Percentiles rank a stretch among this genome's conserved stretches.
phyloP scores from a whole-genome alignment of 2,329 filamentous ascomycete genomes.

The Talaromyces verruculosus region DNA sequence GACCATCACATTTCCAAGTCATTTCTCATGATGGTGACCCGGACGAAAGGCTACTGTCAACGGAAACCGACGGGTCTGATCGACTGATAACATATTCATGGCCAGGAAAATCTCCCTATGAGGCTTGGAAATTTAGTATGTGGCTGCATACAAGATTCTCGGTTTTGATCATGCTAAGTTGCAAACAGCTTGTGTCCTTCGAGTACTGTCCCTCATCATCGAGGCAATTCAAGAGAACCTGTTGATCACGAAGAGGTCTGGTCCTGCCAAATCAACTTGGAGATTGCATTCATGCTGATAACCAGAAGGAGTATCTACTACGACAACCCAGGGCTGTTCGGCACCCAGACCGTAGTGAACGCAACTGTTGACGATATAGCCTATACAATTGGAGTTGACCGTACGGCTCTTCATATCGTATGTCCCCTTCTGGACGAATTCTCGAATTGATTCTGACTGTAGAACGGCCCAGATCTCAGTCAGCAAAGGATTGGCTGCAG shows the following conservation, averaged over 20 bases:
- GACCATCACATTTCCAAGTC: constrained; percentile 28
- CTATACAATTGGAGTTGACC: constrained; percentile 57
- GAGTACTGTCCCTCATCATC: constrained; percentile 57
- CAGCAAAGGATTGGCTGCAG: constrained; percentile 46
- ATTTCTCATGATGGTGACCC: constrained; percentile 32
- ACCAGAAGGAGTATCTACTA: constrained; percentile 62
- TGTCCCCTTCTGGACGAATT: constrained; percentile 24
- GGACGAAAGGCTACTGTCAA: constrained; percentile 25
- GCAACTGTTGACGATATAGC: constrained; percentile 62
- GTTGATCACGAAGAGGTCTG: constrained; percentile 59
- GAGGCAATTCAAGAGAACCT: constrained; percentile 50
- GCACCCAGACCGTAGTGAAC: constrained; percentile 58
- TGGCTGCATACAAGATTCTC: neutral
- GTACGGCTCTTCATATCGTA: constrained; percentile 59
- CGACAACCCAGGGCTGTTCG: constrained; percentile 59
- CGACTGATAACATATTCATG: constrained; percentile 47
- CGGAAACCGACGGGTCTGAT: constrained; percentile 20
- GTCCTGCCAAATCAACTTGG: neutral
- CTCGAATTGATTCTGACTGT: neutral
- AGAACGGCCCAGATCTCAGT: constrained; percentile 38
- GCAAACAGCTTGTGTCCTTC: constrained; percentile 32
- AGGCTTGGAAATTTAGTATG: constrained; percentile 56
- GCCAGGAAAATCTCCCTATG: constrained; percentile 55
- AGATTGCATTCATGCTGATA: neutral
- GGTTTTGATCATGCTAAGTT: neutral